These are phyloP conservation scores for Moelleriella libera DNA, from an alignment of 2,329 filamentous ascomycete species.

Conservation along the genomic window DNA sequence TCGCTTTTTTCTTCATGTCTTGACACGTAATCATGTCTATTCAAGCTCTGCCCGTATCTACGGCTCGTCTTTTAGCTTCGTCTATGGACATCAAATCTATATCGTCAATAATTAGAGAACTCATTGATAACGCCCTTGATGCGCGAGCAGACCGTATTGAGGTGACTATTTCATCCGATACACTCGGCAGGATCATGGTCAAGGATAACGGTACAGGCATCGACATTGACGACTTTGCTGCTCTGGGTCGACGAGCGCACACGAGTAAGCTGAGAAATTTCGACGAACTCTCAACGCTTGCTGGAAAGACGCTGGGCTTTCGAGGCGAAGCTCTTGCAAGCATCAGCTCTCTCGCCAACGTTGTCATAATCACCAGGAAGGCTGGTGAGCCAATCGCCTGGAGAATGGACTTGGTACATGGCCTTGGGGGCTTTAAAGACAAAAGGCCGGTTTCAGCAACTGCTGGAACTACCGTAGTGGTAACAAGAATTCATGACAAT, in stretches of 20 bases:
- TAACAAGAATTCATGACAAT: constrained; percentile 41
- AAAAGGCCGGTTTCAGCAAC: constrained; percentile 32
- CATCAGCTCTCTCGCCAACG: constrained; percentile 42
- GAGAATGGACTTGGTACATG: constrained; percentile 25
- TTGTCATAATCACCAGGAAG: constrained; percentile 51
- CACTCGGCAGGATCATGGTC: constrained; percentile 54
- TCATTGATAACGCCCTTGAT: constrained; percentile 66
- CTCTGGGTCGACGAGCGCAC: constrained; percentile 50
- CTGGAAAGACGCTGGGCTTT: constrained; percentile 54
- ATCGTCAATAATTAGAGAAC: constrained; percentile 54
- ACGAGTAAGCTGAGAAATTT: constrained; percentile 62
- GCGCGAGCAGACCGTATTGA: constrained; percentile 53
- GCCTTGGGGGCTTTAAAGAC: constrained; percentile 15
- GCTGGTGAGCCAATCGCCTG: constrained; percentile 44
- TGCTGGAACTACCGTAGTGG: constrained; percentile 54
- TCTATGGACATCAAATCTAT: constrained; percentile 46
- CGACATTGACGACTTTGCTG: constrained; percentile 40
- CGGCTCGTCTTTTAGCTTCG: constrained; percentile 44
- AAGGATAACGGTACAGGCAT: constrained; percentile 66
- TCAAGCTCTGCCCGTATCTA: constrained; percentile 28
- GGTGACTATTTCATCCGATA: constrained; percentile 49
- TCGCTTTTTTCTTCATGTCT: neutral
- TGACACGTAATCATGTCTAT: constrained; percentile 29
- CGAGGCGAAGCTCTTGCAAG: constrained; percentile 61
- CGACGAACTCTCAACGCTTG: constrained; percentile 43